phyloP scores from a whole-genome alignment of 768 basidiomycete genomes.

The Termitomyces sp. region DNA sequence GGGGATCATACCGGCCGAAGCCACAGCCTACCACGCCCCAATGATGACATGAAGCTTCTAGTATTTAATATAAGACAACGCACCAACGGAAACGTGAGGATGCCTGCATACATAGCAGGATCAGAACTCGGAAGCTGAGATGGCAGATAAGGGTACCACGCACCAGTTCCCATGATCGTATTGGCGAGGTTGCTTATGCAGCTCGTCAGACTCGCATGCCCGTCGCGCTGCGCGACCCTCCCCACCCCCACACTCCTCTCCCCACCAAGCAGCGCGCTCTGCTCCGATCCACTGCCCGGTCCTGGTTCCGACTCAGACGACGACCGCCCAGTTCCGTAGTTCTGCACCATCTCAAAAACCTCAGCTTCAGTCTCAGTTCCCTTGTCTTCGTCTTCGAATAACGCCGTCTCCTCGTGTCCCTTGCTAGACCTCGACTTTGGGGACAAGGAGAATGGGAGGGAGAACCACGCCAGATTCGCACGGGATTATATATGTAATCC shows the following conservation, averaged over 20 bases:
- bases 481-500: not conserved
- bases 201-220: constrained; percentile 64
- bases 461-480: constrained; percentile 19
- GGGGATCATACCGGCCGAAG: constrained; percentile 84
- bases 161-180: constrained; percentile 89
- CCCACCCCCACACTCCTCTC: constrained; percentile 21
- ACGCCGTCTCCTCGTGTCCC: not conserved
- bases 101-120: constrained; percentile 42
- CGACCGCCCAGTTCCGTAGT: constrained; percentile 53
- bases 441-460: not conserved
- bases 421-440: not conserved
- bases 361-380: constrained; percentile 5
- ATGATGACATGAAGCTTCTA: not conserved
- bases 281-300: constrained; percentile 35
- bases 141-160: constrained; percentile 18
- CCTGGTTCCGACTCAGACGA: constrained; percentile 25
- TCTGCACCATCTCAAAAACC: constrained; percentile 59
- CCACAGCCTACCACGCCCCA: constrained; percentile 60
- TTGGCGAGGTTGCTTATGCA: constrained; percentile 80
- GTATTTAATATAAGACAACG: constrained; percentile 12
- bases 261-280: constrained; percentile 55
- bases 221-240: constrained; percentile 35
- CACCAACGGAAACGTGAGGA: constrained; percentile 86
- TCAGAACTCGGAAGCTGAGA: not conserved
- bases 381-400: constrained; percentile 17